A percentile compares a stretch with the other conserved stretches of the same genome.
Conservation (phyloP, 2,329 filamentous ascomycete species). For the Alternaria novae-zelandiae region DNA sequence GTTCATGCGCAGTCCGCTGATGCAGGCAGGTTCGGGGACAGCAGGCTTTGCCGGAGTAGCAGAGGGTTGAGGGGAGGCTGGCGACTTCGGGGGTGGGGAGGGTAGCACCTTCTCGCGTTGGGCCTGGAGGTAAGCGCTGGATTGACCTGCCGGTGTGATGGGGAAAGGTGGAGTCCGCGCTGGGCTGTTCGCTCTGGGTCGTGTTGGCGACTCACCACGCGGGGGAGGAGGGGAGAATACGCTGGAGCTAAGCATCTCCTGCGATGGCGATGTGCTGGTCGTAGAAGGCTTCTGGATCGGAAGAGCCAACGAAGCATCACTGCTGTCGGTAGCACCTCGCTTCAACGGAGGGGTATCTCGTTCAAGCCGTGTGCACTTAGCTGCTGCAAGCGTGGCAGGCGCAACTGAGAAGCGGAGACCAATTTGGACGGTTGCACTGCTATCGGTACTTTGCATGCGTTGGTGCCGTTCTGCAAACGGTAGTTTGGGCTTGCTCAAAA, state of each 20-base stretch:
- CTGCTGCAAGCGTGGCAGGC: conserved; percentile 45
- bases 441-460: conserved; percentile 67
- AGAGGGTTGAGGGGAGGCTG: conserved; percentile 11
- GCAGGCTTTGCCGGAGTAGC: conserved; percentile 12
- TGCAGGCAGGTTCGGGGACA: conserved; percentile 11
- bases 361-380: conserved; percentile 31
- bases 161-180: conserved; percentile 35
- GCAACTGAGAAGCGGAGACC: conserved; percentile 69
- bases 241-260: conserved; percentile 25
- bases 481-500: conserved; percentile 46
- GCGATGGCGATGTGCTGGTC: conserved; percentile 11
- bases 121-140: conserved; percentile 39
- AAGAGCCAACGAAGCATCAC: conserved; percentile 35
- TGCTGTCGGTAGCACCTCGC: conserved; percentile 34
- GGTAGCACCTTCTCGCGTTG: conserved; percentile 46
- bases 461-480: conserved; percentile 52
- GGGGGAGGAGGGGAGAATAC: conserved; percentile 28
- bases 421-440: conserved; percentile 74
- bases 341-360: conserved; percentile 28
- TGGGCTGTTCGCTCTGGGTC: conserved; percentile 22
- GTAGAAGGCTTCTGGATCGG: conserved; percentile 40
- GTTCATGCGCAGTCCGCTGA: conserved; percentile 46
- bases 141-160: conserved; percentile 33
- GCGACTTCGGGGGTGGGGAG: conserved; percentile 29
- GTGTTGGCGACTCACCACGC: conserved; percentile 24